Evolutionary conservation across 1,139 yeast genomes (phyloP).

Genomic region (Citeromyces siamensis): DNA sequence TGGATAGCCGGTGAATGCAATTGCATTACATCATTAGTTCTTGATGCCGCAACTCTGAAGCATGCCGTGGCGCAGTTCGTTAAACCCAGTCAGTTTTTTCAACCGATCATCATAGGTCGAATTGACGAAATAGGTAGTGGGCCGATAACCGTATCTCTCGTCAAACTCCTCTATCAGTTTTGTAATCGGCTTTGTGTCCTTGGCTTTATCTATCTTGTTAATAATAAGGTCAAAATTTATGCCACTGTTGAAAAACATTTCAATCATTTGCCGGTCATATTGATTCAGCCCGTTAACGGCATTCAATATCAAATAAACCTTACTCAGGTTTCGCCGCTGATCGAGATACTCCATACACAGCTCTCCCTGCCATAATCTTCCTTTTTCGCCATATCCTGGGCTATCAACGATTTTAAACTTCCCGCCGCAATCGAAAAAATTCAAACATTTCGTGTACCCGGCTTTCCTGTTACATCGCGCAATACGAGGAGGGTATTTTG

Average conservation of each 20-base stretch:
- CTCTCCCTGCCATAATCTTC: slow-evolving; percentile 52
- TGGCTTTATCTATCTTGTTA: slow-evolving; percentile 58
- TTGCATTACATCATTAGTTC: neutral
- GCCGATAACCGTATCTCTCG: neutral
- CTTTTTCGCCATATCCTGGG: slow-evolving; percentile 78
- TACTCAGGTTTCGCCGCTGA: slow-evolving; percentile 36
- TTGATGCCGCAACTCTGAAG: slow-evolving; percentile 24
- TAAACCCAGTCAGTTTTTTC: slow-evolving; percentile 24
- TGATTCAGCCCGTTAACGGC: slow-evolving; percentile 42
- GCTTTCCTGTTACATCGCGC: slow-evolving; percentile 27
- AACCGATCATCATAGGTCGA: slow-evolving; percentile 17
- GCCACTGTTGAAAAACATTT: slow-evolving; percentile 38
- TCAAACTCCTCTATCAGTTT: neutral
- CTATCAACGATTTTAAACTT: slow-evolving; percentile 60
- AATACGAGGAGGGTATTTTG: slow-evolving; percentile 14
- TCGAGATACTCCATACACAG: slow-evolving; percentile 50
- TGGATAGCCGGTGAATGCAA: neutral
- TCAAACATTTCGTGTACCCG: slow-evolving; percentile 69
- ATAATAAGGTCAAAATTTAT: slow-evolving; percentile 62
- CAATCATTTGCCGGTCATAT: slow-evolving; percentile 42
- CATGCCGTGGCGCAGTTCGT: slow-evolving; percentile 22
- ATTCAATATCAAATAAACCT: slow-evolving; percentile 52
- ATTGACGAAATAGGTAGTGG: slow-evolving; percentile 19
- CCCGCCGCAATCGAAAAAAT: slow-evolving; percentile 57
- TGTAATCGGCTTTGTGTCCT: neutral